Base-by-base conservation (phyloP, 805 yeast genomes). In the Starmerella roubikii region DNA sequence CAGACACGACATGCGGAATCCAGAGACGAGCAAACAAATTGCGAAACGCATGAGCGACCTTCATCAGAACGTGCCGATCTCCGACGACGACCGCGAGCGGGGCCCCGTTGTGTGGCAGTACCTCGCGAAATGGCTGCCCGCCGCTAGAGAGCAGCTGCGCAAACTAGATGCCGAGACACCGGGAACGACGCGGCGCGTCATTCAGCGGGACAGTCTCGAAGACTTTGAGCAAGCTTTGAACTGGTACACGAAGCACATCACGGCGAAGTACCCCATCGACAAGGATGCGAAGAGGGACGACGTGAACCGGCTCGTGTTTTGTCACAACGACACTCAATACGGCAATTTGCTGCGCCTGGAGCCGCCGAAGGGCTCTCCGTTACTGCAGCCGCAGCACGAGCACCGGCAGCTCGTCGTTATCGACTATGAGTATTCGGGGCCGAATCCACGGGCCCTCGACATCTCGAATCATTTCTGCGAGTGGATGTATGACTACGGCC, bases 11-110 rank as follows among this genome's bases (percentile, higher is more conserved):
- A 72, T 91, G 36, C 68, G 93, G 55, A 75, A 76, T 46, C 75
- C 83, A 45, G 76, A 74, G 22, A 76, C 81, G 16, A 74, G 85
- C 34, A 76, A 78, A 47, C 79, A 82, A 65, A 78, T 91, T 47
- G 96, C 94, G 12, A 75, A 94, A 65, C 77, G 98, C 64, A 91
- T 91, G 97, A 78, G 86, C 54, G 96, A 91, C 50, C 67, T 91
- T 40, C 98, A 91, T 55, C 68, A 67, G 40, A 86, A 88, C 52
- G 76, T 91, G 17, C 74, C 72, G 12, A 61, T 91, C 37, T 68
- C 72, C 18, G 56, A 59, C 2, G 61, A 60, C 3, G 95, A 85
- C 51, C 62, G 65, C 32, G 56, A 55, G 6, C 55, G 55, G 12
- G 80, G 91, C 1, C 81, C 97, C 0, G 64, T 67, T 35, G 68